phyloP scores from a whole-genome alignment of 225 moss, liverwort and hornwort species.

The Marchantia paleacea region DNA sequence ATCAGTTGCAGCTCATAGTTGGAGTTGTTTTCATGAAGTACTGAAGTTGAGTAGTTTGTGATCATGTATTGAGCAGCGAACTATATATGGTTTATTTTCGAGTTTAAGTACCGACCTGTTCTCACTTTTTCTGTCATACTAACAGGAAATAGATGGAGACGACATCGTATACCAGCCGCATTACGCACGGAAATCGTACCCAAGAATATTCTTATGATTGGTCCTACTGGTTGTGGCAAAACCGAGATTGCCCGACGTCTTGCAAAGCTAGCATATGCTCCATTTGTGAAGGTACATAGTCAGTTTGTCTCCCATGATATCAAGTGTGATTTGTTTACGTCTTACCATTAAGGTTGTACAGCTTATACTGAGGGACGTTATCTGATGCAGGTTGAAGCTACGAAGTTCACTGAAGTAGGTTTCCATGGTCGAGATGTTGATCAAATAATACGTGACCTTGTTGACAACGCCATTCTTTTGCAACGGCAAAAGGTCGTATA shows the following conservation, averaged over 20 bases:
- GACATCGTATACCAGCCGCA: slow-evolving; percentile 66
- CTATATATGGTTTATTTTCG: background rate
- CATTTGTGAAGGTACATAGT: slow-evolving; percentile 72
- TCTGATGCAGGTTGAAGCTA: slow-evolving; percentile 68
- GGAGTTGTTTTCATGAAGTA: too few relatives aligned
- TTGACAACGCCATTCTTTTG: slow-evolving; percentile 85
- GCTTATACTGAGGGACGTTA: background rate
- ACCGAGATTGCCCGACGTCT: slow-evolving; percentile 92
- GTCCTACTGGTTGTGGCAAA: slow-evolving; percentile 93
- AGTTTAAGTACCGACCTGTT: background rate
- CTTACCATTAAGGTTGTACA: too few relatives aligned
- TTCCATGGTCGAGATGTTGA: slow-evolving; percentile 96
- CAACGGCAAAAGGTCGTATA: slow-evolving; percentile 74
- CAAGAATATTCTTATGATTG: slow-evolving; percentile 92
- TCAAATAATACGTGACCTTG: slow-evolving; percentile 80
- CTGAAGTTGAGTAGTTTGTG: background rate
- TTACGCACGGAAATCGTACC: slow-evolving; percentile 89
- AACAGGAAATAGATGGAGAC: slow-evolving; percentile 80
- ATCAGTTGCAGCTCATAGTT: too few relatives aligned
- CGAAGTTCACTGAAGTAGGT: slow-evolving; percentile 93
- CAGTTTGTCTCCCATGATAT: too few relatives aligned
- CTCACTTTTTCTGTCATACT: background rate
- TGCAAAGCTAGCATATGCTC: slow-evolving; percentile 87
- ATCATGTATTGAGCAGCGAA: background rate
- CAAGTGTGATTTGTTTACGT: background rate